Conservation (phyloP, 306 rosid species). For the Casuarina equisetifolia region DNA sequence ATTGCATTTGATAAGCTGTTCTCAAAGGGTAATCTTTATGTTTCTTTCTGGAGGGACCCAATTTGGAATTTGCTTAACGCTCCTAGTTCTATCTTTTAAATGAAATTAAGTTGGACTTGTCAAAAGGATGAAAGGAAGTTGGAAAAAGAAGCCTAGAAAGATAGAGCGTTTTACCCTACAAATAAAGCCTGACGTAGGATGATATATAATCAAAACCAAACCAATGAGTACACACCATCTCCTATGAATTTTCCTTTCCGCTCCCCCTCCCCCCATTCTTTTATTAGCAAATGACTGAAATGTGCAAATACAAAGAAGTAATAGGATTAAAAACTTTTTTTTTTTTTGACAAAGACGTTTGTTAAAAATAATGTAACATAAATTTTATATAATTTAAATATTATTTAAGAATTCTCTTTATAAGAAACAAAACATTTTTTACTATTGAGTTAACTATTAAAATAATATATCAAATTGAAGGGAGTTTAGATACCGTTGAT, state of each 20-base stretch:
- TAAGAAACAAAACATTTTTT: too few species aligned
- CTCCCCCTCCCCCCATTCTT: neutral
- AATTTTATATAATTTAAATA: too few species aligned
- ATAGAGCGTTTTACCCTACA: slow-evolving; percentile 61
- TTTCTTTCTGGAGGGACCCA: slow-evolving; percentile 38
- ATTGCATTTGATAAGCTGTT: slow-evolving; percentile 34
- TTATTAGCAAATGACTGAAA: too few species aligned
- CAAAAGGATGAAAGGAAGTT: slow-evolving; percentile 59
- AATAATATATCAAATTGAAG: too few species aligned
- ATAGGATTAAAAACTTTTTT: too few species aligned
- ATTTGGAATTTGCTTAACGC: slow-evolving; percentile 50
- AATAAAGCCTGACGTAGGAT: slow-evolving; percentile 48
- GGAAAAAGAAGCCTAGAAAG: slow-evolving; percentile 71
- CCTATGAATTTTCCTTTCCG: slow-evolving; percentile 20
- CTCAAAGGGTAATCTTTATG: slow-evolving; percentile 37
- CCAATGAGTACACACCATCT: slow-evolving; percentile 49
- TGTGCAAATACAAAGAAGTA: too few species aligned
- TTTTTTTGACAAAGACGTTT: too few species aligned
- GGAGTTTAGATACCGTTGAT: too few species aligned
- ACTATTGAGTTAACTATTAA: too few species aligned
- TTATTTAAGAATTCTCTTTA: too few species aligned
- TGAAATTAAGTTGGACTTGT: slow-evolving; percentile 49
- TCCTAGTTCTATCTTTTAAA: slow-evolving; percentile 46
- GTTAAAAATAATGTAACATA: too few species aligned
- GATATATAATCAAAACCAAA: slow-evolving; percentile 29